Evolutionary conservation across 306 rosid genomes (phyloP), one percentile per base, ranked within the genome.

Genomic region (Parietaria judaica): DNA sequence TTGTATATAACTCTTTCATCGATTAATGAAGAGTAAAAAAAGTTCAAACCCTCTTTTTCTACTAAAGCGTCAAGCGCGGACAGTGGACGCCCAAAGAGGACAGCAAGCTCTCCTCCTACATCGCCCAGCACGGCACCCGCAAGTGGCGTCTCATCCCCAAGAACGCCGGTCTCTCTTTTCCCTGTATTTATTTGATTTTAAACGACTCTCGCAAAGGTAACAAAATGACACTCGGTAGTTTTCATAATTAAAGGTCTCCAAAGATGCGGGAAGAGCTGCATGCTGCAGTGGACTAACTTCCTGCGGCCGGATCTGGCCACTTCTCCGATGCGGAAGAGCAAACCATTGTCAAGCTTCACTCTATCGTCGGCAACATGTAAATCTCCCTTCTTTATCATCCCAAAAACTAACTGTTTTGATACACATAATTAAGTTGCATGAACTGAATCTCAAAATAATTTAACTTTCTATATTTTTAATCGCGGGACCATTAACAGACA

Each of bases 1-100:
- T n/a, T n/a, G n/a, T n/a, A n/a, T n/a, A n/a, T n/a, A n/a, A n/a
- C n/a, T n/a, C n/a, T n/a, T n/a, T n/a, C n/a, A n/a, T n/a, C n/a
- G n/a, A n/a, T n/a, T n/a, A n/a, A n/a, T n/a, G n/a, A n/a, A n/a
- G n/a, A n/a, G n/a, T n/a, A n/a, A n/a, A n/a, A n/a, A n/a, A n/a
- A n/a, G n/a, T n/a, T n/a, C n/a, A n/a, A n/a, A n/a, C n/a, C n/a
- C n/a, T n/a, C n/a, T n/a, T n/a, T n/a, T n/a, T n/a, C n/a, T n/a
- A n/a, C n/a, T n/a, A n/a, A n/a, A 89, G 72, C 44, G 95, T 86
- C 58, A 83, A 86, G 60, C 80, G 84, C 61, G 95, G 97, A 57
- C 97, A 84, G 70, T 86, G 95, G 95, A 89, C 97, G n/a, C 97
- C 95, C 14, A 95, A 89, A 75, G 97, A 89, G 75, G 97, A 86